Percentiles rank a stretch among this genome's conserved stretches.
phyloP scores from a whole-genome alignment of 2,329 filamentous ascomycete genomes.

The Pyricularia sp. region DNA sequence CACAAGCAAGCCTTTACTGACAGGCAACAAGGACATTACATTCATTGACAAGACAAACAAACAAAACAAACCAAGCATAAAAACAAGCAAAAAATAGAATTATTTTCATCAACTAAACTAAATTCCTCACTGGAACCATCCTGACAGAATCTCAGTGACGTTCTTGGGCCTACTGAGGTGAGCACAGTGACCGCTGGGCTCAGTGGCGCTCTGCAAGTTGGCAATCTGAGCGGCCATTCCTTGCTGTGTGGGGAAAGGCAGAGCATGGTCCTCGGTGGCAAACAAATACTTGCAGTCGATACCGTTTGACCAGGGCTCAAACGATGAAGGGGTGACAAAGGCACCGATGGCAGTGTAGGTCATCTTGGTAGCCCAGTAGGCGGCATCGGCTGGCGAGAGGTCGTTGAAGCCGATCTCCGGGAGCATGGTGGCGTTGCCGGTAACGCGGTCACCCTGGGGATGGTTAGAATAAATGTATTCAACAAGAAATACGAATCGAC shows the following conservation, averaged over 20 bases:
- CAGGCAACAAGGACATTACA: too few species aligned
- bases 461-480: neutral
- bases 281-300: neutral
- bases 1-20: too few species aligned
- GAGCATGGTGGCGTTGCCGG: neutral
- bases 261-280: neutral
- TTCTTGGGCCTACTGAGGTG: slow-evolving; percentile 2
- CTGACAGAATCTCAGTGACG: neutral
- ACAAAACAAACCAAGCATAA: too few species aligned
- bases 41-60: too few species aligned
- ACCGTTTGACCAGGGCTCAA: neutral
- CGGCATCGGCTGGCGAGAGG: neutral
- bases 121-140: neutral
- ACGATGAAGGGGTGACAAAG: neutral
- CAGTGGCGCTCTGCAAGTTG: neutral
- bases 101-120: neutral
- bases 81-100: too few species aligned
- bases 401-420: neutral
- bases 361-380: slow-evolving; percentile 1
- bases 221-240: neutral
- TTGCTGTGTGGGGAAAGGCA: neutral
- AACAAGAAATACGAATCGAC: neutral
- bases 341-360: neutral
- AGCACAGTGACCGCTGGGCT: slow-evolving; percentile 4
- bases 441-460: neutral